These are phyloP conservation scores for Setaria viridis DNA, from an alignment of 202 grass and related monocot species.

Conservation along the genomic window DNA sequence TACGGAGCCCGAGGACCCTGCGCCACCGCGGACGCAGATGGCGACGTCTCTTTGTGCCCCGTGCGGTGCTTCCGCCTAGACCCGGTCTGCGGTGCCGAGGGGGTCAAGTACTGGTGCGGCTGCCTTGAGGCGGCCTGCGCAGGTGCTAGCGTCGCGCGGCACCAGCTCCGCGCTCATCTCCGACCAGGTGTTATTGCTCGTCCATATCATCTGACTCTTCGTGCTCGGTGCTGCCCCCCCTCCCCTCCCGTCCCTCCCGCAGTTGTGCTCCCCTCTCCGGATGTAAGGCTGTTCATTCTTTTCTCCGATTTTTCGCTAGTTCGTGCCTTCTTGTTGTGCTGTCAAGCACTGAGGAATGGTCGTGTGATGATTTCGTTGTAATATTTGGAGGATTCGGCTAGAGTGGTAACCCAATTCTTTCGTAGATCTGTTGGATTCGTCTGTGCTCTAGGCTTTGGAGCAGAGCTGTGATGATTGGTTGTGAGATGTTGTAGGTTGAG, in stretches of 20 bases:
- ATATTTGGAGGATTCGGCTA: constrained; percentile 24
- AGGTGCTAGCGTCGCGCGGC: constrained; percentile 60
- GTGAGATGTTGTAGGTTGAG: constrained; percentile 24
- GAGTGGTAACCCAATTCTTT: neutral
- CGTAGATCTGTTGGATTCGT: neutral
- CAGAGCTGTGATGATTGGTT: constrained; percentile 15
- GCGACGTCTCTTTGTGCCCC: constrained; percentile 53
- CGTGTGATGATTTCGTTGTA: constrained; percentile 23
- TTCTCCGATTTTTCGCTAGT: neutral
- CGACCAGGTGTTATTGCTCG: constrained; percentile 78
- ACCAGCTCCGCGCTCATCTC: constrained; percentile 62
- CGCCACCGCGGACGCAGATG: constrained; percentile 47
- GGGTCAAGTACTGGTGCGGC: constrained; percentile 87
- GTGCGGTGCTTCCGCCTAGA: constrained; percentile 83
- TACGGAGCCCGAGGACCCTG: constrained; percentile 52
- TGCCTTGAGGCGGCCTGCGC: constrained; percentile 85
- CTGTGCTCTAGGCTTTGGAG: constrained; percentile 29
- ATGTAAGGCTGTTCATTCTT: neutral
- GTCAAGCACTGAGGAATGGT: constrained; percentile 11
- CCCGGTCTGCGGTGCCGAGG: constrained; percentile 81
- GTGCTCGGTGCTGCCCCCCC: constrained; percentile 63
- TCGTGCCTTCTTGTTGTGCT: constrained; percentile 7
- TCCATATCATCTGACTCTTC: constrained; percentile 92
- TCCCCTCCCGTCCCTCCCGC: neutral
- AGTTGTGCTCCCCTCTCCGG: constrained; percentile 5